Evolutionary conservation across 768 basidiomycete species (phyloP).

Genomic region (Leucosporidium scottii): DNA sequence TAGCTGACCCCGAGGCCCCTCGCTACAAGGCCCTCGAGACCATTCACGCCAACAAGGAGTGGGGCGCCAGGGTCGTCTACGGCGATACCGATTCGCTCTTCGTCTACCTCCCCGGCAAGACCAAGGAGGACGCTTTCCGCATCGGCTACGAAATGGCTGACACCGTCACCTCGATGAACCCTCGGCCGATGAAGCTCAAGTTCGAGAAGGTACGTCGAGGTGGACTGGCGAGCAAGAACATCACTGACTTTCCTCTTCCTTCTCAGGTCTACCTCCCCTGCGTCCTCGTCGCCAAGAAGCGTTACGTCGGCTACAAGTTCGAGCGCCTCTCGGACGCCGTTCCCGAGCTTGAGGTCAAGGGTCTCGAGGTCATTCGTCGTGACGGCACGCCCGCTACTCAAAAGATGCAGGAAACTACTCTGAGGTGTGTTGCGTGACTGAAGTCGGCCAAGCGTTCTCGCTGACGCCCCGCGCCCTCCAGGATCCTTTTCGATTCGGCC

Average conservation of each 20-base stretch:
- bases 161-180: conserved; percentile 74
- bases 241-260: neutral
- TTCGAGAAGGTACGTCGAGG: conserved; percentile 74
- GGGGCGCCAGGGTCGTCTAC: conserved; percentile 90
- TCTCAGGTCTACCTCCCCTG: conserved; percentile 84
- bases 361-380: conserved; percentile 90
- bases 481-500: conserved; percentile 81
- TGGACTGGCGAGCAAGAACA: neutral
- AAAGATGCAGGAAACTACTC: conserved; percentile 82
- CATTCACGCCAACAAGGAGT: conserved; percentile 68
- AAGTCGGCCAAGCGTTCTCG: conserved; percentile 10
- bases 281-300: conserved; percentile 93
- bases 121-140: conserved; percentile 85
- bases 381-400: conserved; percentile 85
- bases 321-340: conserved; percentile 71
- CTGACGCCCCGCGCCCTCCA: conserved; percentile 40
- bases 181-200: conserved; percentile 86
- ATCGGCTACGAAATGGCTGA: conserved; percentile 92
- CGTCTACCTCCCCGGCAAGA: conserved; percentile 78
- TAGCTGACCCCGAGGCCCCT: neutral
- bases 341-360: conserved; percentile 88
- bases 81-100: conserved; percentile 98
- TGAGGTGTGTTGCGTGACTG: conserved; percentile 56
- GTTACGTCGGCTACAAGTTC: conserved; percentile 95
- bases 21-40: conserved; percentile 63